Evolutionary conservation across 1,284 basidiomycete species (phyloP).

Genomic region (Trichosporon asahii): DNA sequence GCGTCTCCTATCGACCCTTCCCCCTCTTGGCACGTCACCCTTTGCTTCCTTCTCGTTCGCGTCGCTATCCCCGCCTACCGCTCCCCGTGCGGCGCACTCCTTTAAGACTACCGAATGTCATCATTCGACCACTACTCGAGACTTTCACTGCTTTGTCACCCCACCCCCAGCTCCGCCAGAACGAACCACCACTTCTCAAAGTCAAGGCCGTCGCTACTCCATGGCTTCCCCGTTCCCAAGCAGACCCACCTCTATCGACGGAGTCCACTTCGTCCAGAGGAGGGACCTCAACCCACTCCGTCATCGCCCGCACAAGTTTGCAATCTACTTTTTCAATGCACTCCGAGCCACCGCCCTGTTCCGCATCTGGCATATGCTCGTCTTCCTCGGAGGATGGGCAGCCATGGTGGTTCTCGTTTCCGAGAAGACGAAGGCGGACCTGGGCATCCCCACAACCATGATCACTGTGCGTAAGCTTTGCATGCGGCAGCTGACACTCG

Average conservation of each 20-base stretch:
- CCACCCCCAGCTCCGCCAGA: background rate
- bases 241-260: background rate
- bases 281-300: constrained; percentile 23
- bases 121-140: background rate
- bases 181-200: background rate
- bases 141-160: background rate
- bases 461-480: constrained; percentile 44
- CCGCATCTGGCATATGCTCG: constrained; percentile 42
- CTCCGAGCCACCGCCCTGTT: constrained; percentile 40
- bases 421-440: constrained; percentile 31
- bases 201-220: background rate
- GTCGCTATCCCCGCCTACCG: background rate
- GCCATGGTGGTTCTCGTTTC: constrained; percentile 41
- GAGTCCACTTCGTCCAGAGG: constrained; percentile 7
- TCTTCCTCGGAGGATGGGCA: constrained; percentile 44
- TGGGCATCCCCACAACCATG: constrained; percentile 40
- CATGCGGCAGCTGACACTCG: background rate
- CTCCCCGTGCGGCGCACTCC: background rate
- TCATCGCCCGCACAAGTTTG: constrained; percentile 37
- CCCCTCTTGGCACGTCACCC: background rate
- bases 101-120: background rate
- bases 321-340: constrained; percentile 30
- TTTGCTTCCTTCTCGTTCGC: background rate
- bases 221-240: constrained; percentile 2
- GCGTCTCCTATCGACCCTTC: background rate